Base-by-base conservation (phyloP, 305 asterid species). In the Fraxinus albicans region DNA sequence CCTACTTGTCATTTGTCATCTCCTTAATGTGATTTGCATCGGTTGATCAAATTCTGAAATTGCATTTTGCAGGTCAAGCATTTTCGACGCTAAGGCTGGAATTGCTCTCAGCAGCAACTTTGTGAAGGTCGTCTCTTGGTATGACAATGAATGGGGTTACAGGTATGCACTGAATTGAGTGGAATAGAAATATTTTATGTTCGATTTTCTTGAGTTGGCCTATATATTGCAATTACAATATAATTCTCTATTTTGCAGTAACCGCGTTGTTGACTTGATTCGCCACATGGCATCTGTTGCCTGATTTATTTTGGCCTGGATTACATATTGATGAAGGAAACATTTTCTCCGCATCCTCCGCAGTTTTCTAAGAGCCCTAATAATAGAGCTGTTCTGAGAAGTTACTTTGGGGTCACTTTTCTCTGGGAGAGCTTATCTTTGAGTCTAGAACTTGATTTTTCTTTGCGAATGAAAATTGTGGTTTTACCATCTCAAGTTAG, bases 91-190 rank as follows among this genome's bases (percentile, higher is more conserved):
- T 55, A 92, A 94, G 90, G 98, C 98, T 25, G 97, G 98, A 38
- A 94, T 94, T 82, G 97, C 97, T 58, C 88, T 94, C 53, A 92
- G 82, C 34, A 92, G 89, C 7, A 91, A 92, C 88, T 94, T 91
- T 82, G 94, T 94, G 75, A 94, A 92, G 86, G 88, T 94, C 72
- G 94, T 94, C 65, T 92, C 97, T 72, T 93, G 98, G 98, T 91
- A 94, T 65, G 98, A 94, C 87, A 92, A 94, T 8, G 98, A 94
- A 88, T 94, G 98, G 98, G 98, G 97, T 78, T 92, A 94, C 93
- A 93, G 97, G 98, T 94, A 87, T 33, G 33, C 36, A 4, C 60
- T 69, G 27, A 15, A 36, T 82, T 72, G 87, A 31, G 79, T 55
- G 65, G 65, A 55, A 55, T n/a, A 55, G 9, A 55, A 55, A 97